Conservation (phyloP, 495 filamentous ascomycete genomes). For the Parathielavia hyrcaniae region DNA sequence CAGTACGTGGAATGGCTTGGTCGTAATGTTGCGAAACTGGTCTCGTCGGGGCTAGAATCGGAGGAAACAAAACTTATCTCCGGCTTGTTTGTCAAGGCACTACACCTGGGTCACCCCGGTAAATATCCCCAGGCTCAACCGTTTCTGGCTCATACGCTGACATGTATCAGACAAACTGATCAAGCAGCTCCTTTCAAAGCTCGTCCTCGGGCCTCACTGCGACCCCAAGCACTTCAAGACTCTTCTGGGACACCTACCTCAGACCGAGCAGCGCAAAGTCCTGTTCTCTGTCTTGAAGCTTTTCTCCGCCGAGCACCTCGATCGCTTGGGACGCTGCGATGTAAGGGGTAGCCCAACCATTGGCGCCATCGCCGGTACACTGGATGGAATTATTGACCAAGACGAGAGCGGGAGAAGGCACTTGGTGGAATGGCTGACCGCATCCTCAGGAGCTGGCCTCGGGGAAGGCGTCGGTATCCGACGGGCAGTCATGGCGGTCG, state of each 20-base stretch:
- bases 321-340: constrained; percentile 26
- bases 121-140: constrained; percentile 12
- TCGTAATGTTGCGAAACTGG: constrained; percentile 52
- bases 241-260: constrained; percentile 46
- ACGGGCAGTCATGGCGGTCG: constrained; percentile 57
- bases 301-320: constrained; percentile 51
- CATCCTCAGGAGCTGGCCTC: constrained; percentile 57
- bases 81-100: constrained; percentile 56
- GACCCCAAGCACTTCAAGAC: constrained; percentile 30
- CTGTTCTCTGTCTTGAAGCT: constrained; percentile 54
- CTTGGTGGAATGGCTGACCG: constrained; percentile 63
- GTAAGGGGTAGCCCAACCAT: constrained; percentile 35
- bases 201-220: constrained; percentile 41
- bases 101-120: constrained; percentile 74
- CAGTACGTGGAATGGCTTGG: constrained; percentile 72
- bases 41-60: constrained; percentile 31
- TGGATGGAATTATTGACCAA: constrained; percentile 36
- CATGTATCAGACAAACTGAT: constrained; percentile 48
- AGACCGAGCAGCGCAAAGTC: constrained; percentile 53
- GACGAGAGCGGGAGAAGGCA: constrained; percentile 41
- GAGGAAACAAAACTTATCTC: constrained; percentile 50
- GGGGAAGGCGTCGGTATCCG: constrained; percentile 56
- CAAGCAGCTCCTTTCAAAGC: constrained; percentile 41
- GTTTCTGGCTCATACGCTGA: constrained; percentile 12
- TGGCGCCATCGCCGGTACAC: constrained; percentile 43